Evolutionary conservation across 148 eudicot genomes (phyloP), one percentile per base, ranked within the genome.

Genomic region (Cornus florida): DNA sequence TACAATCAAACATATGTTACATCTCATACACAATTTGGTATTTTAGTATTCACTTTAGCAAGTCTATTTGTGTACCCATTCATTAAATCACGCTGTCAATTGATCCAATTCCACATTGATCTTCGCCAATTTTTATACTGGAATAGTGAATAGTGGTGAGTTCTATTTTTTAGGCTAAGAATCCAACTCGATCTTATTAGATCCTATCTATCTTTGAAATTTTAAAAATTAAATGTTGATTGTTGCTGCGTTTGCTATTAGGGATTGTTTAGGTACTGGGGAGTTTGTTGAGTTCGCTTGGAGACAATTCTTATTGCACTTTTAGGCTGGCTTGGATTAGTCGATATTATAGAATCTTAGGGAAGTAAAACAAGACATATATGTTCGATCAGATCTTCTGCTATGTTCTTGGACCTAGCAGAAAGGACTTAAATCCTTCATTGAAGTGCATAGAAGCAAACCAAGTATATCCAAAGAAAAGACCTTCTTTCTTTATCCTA

Each of bases 101-200:
- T 41, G 69, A 22, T 75, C 33, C 23, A 10, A 76, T n/a, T 67
- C 23, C 19, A 10, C 62, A 48, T 46, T 71, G 56, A 76, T 67
- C 35, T 46, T 35, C 70, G 41, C 28, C 53, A 39, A 62, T 28
- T 11, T 39, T 53, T 33, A 17, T 19, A 10, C 2, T 28, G 6
- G 59, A 28, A 31, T 31, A 62, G 65, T 19, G 59, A 53, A 59
- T 19, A 35, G 20, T 66, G n/a, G 77, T 22, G 66, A 62, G 46
- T 56, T 57, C 9, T 38, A 62, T 56, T 68, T 65, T 39, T 75
- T 43, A 56, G 9, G 60, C 39, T 4, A 60, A 74, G 67, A 19
- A 66, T 65, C 23, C 14, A 39, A 35, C 60, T 28, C 24, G 38
- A 43, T 22, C 41, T 28, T 14, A 53, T 22, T n/a, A 43, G 70